These are phyloP conservation scores for Aurifilum marmelostoma DNA, from an alignment of 2,329 filamentous ascomycete genomes.

Conservation along the genomic window DNA sequence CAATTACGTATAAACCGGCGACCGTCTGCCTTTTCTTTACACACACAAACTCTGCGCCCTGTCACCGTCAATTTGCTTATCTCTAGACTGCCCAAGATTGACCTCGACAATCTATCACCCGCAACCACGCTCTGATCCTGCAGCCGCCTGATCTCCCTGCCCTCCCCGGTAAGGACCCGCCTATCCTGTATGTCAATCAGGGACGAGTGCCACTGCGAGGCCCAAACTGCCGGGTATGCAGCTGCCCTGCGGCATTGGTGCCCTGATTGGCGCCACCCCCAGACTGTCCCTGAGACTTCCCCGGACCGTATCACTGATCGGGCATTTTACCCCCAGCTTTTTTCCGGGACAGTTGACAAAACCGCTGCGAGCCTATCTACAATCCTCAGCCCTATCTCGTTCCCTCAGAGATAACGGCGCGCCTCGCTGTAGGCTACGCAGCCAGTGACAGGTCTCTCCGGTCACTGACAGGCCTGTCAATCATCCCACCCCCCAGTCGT, in stretches of 20 bases:
- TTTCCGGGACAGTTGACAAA: slow-evolving; percentile 15
- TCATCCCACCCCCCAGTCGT: slow-evolving; percentile 14
- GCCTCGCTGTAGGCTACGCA: slow-evolving; percentile 16
- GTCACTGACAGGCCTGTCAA: slow-evolving; percentile 22
- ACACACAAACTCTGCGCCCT: slow-evolving; percentile 43
- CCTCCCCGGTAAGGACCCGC: slow-evolving; percentile 30
- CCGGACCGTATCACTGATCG: slow-evolving; percentile 33
- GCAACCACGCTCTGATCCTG: slow-evolving; percentile 37
- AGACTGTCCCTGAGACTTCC: slow-evolving; percentile 35
- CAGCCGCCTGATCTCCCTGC: slow-evolving; percentile 29
- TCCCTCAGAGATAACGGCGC: slow-evolving; percentile 24
- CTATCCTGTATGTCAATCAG: slow-evolving; percentile 30
- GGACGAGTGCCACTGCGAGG: slow-evolving; percentile 28
- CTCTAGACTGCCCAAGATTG: slow-evolving; percentile 28
- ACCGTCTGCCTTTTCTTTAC: slow-evolving; percentile 46
- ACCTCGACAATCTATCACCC: slow-evolving; percentile 30
- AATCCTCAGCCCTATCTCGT: slow-evolving; percentile 29
- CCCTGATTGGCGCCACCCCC: slow-evolving; percentile 46
- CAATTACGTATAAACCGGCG: slow-evolving; percentile 54
- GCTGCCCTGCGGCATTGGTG: slow-evolving; percentile 43
- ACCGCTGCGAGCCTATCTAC: slow-evolving; percentile 21
- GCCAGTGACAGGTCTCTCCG: slow-evolving; percentile 12
- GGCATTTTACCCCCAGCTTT: slow-evolving; percentile 33
- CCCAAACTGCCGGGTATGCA: slow-evolving; percentile 45
- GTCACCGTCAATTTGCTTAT: slow-evolving; percentile 42